phyloP scores from a whole-genome alignment of 2,329 filamentous ascomycete genomes.

The Fonsecaea nubica region DNA sequence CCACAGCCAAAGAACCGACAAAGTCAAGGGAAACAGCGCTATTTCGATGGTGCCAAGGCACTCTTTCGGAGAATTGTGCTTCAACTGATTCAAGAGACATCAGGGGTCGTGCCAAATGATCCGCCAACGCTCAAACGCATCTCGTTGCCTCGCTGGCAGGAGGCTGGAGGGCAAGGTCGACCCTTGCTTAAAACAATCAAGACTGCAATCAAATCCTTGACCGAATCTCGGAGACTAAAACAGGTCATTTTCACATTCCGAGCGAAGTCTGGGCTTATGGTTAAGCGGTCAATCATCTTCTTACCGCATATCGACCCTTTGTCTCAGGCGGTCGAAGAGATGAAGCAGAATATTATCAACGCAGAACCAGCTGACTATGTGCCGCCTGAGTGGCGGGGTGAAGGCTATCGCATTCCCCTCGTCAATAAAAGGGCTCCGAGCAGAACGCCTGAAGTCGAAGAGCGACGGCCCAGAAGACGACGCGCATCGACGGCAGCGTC shows the following conservation, averaged over 20 bases:
- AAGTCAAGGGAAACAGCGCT: background rate
- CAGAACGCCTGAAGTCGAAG: conserved; percentile 44
- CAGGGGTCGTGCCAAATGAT: conserved; percentile 63
- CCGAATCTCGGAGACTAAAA: conserved; percentile 59
- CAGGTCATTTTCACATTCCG: conserved; percentile 60
- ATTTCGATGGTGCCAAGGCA: conserved; percentile 8
- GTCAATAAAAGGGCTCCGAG: conserved; percentile 22
- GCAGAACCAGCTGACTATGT: conserved; percentile 52
- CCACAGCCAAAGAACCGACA: conserved; percentile 1
- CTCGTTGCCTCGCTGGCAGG: conserved; percentile 52
- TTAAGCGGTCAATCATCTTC: conserved; percentile 59
- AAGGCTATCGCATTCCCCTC: conserved; percentile 28
- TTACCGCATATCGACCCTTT: conserved; percentile 54
- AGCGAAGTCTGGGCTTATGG: conserved; percentile 54
- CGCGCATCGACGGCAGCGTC: conserved; percentile 18
- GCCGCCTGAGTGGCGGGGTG: conserved; percentile 51
- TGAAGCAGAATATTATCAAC: conserved; percentile 60
- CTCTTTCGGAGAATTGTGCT: conserved; percentile 56
- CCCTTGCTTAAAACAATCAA: conserved; percentile 62
- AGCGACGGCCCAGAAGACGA: conserved; percentile 35
- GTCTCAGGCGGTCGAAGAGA: conserved; percentile 54
- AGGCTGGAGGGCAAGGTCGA: conserved; percentile 50
- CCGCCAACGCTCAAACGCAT: conserved; percentile 46
- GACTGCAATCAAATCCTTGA: conserved; percentile 57
- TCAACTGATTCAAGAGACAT: conserved; percentile 60